Evolutionary conservation across 2,329 filamentous ascomycete genomes (phyloP), one percentile per base, ranked within the genome.

Genomic region (Fusarium sp.): DNA sequence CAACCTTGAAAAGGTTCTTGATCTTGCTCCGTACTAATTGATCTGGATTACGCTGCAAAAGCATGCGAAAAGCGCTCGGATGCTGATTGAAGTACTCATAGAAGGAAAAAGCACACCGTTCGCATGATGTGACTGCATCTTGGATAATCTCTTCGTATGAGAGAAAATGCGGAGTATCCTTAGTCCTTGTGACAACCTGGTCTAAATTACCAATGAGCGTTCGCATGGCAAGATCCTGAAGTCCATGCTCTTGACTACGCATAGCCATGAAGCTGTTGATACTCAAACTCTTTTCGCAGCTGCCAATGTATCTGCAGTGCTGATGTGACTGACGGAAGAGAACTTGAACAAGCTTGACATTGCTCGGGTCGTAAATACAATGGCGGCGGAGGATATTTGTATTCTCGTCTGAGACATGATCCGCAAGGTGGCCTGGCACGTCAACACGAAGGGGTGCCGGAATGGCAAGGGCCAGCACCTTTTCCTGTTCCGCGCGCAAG

Each of bases 321-420:
- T 83, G 81, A 52, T 85, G 88, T 55, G 91, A 82, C 42, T 88
- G 87, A 12, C 83, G 81, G 35, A 96, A 86, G 41, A 94, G 84
- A 60, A 86, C 85, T 39, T 86, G 84, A 21, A 94, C 86, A 73
- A 97, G 94, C 4, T 83, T 82, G 4, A 90, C 85, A 76, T 97
- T 93, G 37, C 86, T 86, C 4, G 89, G 88, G 76, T 97, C 94
- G 76, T 92, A 93, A 29, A 97, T 85, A 79, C 92, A 95, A 77
- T 97, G 94, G 23, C 92, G 90, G 59, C 92, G 89, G 51, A 97
- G 86, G 29, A 94, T 87, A 4, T 89, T 74, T 68, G 92, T 90
- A 74, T 98, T 98, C 56, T 95, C 91, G 64, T 85, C 82, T 16
- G 87, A 84, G 63, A 97, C 93, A 62, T 89, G 85, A n/a, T 88